Base-by-base conservation (phyloP, 306 rosid genomes). In the Macrotyloma uniflorum region DNA sequence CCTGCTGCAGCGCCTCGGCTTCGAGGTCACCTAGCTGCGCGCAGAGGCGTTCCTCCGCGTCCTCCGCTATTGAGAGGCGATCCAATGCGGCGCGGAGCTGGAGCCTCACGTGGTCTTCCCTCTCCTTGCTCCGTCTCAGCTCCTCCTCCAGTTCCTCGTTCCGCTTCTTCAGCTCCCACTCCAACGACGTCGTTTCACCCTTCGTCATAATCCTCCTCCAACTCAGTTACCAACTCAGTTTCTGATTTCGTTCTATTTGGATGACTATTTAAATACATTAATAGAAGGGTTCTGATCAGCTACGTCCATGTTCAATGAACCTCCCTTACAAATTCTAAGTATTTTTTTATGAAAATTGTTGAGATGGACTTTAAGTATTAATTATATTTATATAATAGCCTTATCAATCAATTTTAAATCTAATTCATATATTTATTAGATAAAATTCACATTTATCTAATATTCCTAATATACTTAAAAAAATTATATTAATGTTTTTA, bases 1-100 rank as follows among this genome's bases (percentile, higher is more conserved):
- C 98, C 83, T 88, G 80, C 1, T 62, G 22, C 3, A 93, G 73
- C 1, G 90, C 85, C 73, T 93, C 96, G 0, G 94, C 96, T 66
- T 93, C 98, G 1, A 91, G 86, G 47, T 91, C 96, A 0, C 93
- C 96, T 4, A 93, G 88, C 88, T 93, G 96, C 0, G 75, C 81
- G 55, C 91, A 93, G 19, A 93, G 90, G 9, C 87, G 84, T 79
- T 93, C 96, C 76, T 93, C 98, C 0, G 89, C 98, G 5, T 90
- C 98, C 84, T 93, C 98, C 3, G 91, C 90, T 5, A 93, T 79
- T 0, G 85, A 71, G 3, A 90, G 89, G 54, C 91, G 83, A 30
- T 89, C 85, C 46, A 78, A 42, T 5, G 83, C 78, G 61, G 67
- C 79, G 58, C 59, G 64, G 6, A 93, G 81, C 83, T 89, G 83